Evolutionary conservation across 140 eudicot genomes (phyloP).

Genomic region (Ambrosia hybrid): DNA sequence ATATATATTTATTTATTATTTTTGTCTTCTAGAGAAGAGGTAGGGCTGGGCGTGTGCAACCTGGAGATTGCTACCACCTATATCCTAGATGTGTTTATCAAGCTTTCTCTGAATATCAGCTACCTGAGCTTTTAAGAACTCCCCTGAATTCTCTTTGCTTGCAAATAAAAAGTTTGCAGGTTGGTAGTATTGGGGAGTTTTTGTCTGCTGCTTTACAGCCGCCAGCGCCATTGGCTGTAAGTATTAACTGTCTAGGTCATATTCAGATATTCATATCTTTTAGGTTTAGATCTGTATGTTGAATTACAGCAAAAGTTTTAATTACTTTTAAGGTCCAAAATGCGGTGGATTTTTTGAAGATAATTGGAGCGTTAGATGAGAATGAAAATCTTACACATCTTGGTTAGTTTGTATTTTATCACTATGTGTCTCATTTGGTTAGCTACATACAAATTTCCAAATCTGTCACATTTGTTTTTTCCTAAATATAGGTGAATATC

Average conservation of each 20-base stretch:
- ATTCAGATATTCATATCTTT: not conserved
- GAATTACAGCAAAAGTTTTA: not conserved
- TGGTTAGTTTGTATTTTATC: constrained; percentile 53
- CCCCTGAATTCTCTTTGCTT: constrained; percentile 95
- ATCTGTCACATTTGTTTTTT: not conserved
- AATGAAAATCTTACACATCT: constrained; percentile 91
- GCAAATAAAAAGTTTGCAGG: constrained; percentile 97
- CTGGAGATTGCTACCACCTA: constrained; percentile 98
- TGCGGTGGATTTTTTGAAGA: constrained; percentile 85
- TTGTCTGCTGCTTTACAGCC: constrained; percentile 96
- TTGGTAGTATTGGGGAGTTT: constrained; percentile 86
- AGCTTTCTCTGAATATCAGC: constrained; percentile 93
- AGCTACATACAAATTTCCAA: not conserved
- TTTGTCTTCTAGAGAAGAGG: constrained; percentile 80
- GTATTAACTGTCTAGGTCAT: constrained; percentile 17
- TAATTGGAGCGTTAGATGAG: constrained; percentile 93
- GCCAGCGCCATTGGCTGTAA: constrained; percentile 91
- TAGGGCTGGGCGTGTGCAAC: constrained; percentile 99
- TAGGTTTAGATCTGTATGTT: constrained; percentile 1
- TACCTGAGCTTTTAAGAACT: constrained; percentile 95
- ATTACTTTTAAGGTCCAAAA: constrained; percentile 65
- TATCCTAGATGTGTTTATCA: constrained; percentile 93
- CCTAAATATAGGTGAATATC: constrained; percentile 55
- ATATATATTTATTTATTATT: not conserved
- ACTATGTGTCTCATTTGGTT: not conserved